Percentiles rank a stretch among this genome's conserved stretches.
Evolutionary conservation across 495 filamentous ascomycete species (phyloP).

Genomic region (Aspergillus avenaceus): DNA sequence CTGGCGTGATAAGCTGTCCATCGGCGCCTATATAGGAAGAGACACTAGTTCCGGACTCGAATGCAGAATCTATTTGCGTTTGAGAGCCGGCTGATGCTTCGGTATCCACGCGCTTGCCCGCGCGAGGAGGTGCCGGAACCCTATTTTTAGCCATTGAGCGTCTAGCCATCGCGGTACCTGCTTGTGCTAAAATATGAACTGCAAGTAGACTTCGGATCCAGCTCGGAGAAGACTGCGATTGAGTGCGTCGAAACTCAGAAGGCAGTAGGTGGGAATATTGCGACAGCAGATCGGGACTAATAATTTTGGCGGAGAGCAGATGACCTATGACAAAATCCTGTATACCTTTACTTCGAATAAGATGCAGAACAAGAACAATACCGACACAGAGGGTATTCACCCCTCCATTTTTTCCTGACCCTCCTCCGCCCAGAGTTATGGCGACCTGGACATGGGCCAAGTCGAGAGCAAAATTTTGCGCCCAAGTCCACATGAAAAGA

Average conservation of each 20-base stretch:
- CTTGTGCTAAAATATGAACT: conserved; percentile 88
- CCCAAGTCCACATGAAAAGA: conserved; percentile 81
- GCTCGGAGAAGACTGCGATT: conserved; percentile 45
- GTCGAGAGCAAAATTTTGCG: conserved; percentile 85
- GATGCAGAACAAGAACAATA: conserved; percentile 68
- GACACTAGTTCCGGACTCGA: conserved; percentile 43
- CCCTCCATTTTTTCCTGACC: conserved; percentile 68
- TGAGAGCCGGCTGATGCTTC: conserved; percentile 52
- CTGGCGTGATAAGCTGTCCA: conserved; percentile 45
- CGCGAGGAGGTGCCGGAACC: conserved; percentile 35
- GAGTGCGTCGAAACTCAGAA: conserved; percentile 38
- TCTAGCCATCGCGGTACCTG: conserved; percentile 50
- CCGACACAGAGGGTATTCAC: conserved; percentile 70
- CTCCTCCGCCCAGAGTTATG: conserved; percentile 84
- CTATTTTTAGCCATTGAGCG: conserved; percentile 50
- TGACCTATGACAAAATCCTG: conserved; percentile 46
- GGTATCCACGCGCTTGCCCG: conserved; percentile 51
- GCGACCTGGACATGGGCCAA: conserved; percentile 96
- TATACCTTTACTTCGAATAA: conserved; percentile 58
- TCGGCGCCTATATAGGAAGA: conserved; percentile 48
- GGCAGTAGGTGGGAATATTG: conserved; percentile 42
- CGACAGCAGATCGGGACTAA: conserved; percentile 41
- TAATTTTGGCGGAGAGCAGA: conserved; percentile 42
- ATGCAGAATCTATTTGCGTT: conserved; percentile 39
- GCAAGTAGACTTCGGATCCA: conserved; percentile 65